Percentiles rank a stretch among this genome's conserved stretches.
Conservation (phyloP, 2,329 filamentous ascomycete species). For the Aspergillus cejpii region DNA sequence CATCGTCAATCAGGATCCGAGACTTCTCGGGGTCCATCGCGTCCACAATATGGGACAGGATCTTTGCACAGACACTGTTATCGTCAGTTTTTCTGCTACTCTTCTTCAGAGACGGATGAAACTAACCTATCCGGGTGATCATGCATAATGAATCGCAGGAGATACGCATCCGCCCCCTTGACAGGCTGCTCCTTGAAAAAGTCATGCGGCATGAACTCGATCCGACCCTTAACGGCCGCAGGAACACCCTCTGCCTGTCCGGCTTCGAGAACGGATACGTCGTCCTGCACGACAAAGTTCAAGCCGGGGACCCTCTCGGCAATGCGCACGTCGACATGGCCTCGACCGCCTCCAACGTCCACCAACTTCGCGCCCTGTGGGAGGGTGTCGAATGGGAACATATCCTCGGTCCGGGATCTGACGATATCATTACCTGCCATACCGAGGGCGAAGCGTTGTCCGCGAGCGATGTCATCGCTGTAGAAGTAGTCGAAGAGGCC, state of each 20-base stretch:
- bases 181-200: slow-evolving; percentile 16
- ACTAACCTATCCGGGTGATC: slow-evolving; percentile 12
- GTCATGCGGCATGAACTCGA: slow-evolving; percentile 13
- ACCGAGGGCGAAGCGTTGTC: not conserved
- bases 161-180: slow-evolving; percentile 18
- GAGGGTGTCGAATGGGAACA: not conserved
- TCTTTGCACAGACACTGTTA: not conserved
- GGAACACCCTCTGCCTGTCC: slow-evolving; percentile 2
- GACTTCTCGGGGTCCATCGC: slow-evolving; percentile 2
- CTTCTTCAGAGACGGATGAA: not conserved
- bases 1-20: slow-evolving; percentile 3
- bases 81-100: not conserved
- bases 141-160: slow-evolving; percentile 21
- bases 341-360: slow-evolving; percentile 15
- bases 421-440: slow-evolving; percentile 1
- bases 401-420: not conserved
- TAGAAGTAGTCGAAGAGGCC: slow-evolving; percentile 1
- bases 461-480: not conserved
- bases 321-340: slow-evolving; percentile 13
- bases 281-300: slow-evolving; percentile 16
- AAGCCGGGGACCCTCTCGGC: slow-evolving; percentile 8
- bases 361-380: slow-evolving; percentile 4
- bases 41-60: not conserved
- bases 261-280: slow-evolving; percentile 6
- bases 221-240: slow-evolving; percentile 2